Percentiles rank a stretch among this genome's conserved stretches.
These are phyloP conservation scores for Fusarium redolens DNA, from an alignment of 2,329 filamentous ascomycete genomes.

Conservation along the genomic window DNA sequence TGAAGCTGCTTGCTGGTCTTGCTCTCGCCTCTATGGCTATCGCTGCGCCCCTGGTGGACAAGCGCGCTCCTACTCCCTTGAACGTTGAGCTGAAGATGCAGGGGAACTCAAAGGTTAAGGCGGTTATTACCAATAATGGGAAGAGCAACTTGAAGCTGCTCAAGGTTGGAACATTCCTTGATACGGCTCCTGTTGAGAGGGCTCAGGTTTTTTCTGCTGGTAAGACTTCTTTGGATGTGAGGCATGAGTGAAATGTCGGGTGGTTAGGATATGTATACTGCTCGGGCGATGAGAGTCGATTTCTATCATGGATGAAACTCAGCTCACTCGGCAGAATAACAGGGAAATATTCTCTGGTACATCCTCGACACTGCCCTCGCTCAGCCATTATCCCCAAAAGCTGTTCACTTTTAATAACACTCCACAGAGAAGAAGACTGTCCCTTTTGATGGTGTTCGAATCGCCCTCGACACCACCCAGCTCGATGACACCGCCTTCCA, in stretches of 20 bases:
- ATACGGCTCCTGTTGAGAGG: conserved; percentile 65
- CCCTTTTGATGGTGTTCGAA: conserved; percentile 64
- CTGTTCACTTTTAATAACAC: neutral
- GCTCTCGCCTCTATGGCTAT: conserved; percentile 42
- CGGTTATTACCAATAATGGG: conserved; percentile 65
- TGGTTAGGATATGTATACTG: too few relatives aligned
- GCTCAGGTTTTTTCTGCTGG: conserved; percentile 60
- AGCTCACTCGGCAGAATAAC: too few relatives aligned
- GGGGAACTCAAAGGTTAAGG: conserved; percentile 65
- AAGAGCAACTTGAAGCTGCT: conserved; percentile 61
- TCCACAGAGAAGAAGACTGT: conserved; percentile 53
- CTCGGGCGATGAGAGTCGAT: too few relatives aligned
- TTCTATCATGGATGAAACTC: too few relatives aligned
- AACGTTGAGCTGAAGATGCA: conserved; percentile 59
- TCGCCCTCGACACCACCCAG: conserved; percentile 58
- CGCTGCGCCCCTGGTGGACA: conserved; percentile 38
- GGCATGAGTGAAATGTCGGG: neutral
- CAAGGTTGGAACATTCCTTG: conserved; percentile 65
- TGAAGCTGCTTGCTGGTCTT: conserved; percentile 45
- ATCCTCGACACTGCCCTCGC: neutral
- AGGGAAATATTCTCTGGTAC: too few relatives aligned
- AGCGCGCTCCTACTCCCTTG: conserved; percentile 54
- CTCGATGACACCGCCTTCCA: conserved; percentile 63
- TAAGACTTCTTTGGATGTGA: conserved; percentile 35
- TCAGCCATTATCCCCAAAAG: neutral